phyloP scores from a whole-genome alignment of 331 rosid species.

The Erythrophleum ivorense region DNA sequence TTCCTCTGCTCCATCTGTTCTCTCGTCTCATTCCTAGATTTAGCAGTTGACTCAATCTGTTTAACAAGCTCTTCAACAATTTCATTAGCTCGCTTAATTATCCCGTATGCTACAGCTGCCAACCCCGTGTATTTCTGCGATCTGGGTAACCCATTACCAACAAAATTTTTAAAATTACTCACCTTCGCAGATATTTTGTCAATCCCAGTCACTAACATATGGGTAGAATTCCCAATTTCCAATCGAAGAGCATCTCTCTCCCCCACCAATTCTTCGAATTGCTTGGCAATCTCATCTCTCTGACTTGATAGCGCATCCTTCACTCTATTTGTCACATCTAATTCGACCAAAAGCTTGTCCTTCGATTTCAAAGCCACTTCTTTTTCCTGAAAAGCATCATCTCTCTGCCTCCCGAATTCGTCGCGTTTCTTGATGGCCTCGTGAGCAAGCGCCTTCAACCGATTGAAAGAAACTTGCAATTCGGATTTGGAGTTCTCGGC shows the following conservation, averaged over 20 bases:
- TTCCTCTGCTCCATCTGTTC: constrained; percentile 93
- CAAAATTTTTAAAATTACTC: constrained; percentile 65
- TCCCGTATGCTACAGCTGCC: constrained; percentile 79
- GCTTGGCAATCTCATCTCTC: constrained; percentile 47
- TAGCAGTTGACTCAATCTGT: constrained; percentile 68
- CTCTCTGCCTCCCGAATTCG: constrained; percentile 65
- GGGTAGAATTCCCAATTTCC: constrained; percentile 87
- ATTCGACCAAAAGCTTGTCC: constrained; percentile 58
- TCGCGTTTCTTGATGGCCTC: constrained; percentile 86
- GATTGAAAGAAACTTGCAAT: constrained; percentile 66
- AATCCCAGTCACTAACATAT: constrained; percentile 85
- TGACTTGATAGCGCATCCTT: constrained; percentile 52
- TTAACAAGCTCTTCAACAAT: constrained; percentile 84
- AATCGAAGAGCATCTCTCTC: constrained; percentile 69
- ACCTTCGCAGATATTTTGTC: constrained; percentile 91
- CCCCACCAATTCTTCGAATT: constrained; percentile 63
- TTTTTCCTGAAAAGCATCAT: constrained; percentile 72
- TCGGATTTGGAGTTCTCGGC: constrained; percentile 78
- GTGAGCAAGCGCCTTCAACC: constrained; percentile 74
- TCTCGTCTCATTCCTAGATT: constrained; percentile 82
- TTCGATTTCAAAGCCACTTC: constrained; percentile 65
- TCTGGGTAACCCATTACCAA: constrained; percentile 61
- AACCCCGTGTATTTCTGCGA: constrained; percentile 84
- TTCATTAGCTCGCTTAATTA: constrained; percentile 87
- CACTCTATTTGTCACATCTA: constrained; percentile 52